phyloP scores from a whole-genome alignment of 257 asterid genomes.

The Cordia subcordata region DNA sequence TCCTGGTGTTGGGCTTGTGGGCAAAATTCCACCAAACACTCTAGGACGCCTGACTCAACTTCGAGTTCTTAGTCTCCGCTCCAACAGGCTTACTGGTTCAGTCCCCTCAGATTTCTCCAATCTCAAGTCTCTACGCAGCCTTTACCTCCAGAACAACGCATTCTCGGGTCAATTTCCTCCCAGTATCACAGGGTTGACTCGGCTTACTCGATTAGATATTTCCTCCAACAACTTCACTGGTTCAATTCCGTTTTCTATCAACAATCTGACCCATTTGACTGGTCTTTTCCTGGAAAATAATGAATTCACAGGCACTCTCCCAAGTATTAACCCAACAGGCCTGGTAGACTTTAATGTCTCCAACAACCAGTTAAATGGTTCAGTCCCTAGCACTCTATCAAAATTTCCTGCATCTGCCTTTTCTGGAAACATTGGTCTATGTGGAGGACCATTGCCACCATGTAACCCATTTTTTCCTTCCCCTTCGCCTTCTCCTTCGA shows the following conservation, averaged over 20 bases:
- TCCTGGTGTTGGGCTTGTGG: conserved; percentile 91
- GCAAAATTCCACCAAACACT: conserved; percentile 60
- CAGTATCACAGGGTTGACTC: conserved; percentile 55
- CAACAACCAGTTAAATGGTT: conserved; percentile 79
- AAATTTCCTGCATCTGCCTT: conserved; percentile 59
- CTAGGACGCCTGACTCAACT: conserved; percentile 66
- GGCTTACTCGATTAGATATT: conserved; percentile 63
- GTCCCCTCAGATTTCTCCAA: conserved; percentile 70
- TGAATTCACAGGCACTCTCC: conserved; percentile 61
- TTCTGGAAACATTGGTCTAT: conserved; percentile 57
- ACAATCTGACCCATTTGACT: conserved; percentile 64
- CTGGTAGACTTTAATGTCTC: conserved; percentile 51
- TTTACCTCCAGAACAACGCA: conserved; percentile 68
- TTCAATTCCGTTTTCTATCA: conserved; percentile 64
- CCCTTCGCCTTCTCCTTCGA: conserved; percentile 63
- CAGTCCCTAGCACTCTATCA: conserved; percentile 60
- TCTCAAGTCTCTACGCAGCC: conserved; percentile 57
- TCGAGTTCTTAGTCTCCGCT: conserved; percentile 81
- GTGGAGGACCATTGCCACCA: conserved; percentile 80
- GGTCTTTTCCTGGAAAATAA: conserved; percentile 66
- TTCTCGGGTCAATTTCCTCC: conserved; percentile 66
- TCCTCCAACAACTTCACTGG: conserved; percentile 76
- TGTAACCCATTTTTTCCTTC: conserved; percentile 81
- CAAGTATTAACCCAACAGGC: conserved; percentile 53
- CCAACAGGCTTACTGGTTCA: conserved; percentile 67